phyloP scores from a whole-genome alignment of 139 green algal species.

The Chlamydomonas sp. region DNA sequence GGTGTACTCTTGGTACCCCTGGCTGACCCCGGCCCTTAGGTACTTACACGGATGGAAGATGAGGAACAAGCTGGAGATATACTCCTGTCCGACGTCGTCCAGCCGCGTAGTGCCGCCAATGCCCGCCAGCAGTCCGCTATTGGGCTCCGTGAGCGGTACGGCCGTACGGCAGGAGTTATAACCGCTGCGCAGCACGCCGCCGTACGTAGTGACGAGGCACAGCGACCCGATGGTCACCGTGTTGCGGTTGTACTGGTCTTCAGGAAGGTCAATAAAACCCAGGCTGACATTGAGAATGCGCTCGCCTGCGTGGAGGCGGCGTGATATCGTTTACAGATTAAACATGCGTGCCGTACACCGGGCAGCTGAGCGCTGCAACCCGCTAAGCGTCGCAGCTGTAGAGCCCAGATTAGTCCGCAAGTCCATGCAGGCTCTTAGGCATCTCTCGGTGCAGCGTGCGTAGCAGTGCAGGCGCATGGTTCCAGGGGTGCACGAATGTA shows the following conservation, averaged over 20 bases:
- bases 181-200: neutral
- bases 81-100: constrained; percentile 7
- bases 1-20: neutral
- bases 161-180: neutral
- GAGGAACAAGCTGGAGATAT: constrained; percentile 9
- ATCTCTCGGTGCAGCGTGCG: too few species aligned
- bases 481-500: neutral
- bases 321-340: neutral
- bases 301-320: neutral
- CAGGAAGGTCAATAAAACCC: neutral
- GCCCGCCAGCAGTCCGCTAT: neutral
- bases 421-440: neutral
- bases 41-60: constrained; percentile 9
- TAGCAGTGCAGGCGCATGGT: neutral
- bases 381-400: neutral
- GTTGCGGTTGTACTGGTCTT: neutral
- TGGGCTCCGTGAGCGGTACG: neutral
- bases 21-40: neutral
- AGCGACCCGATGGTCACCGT: constrained; percentile 8
- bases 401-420: neutral
- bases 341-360: neutral
- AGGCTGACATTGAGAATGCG: constrained; percentile 1
- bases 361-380: neutral
- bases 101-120: constrained; percentile 5
- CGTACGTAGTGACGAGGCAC: constrained; percentile 10